Evolutionary conservation across 306 rosid species (phyloP), one percentile per base, ranked within the genome.

Genomic region (Elaeagnus macrophylla): DNA sequence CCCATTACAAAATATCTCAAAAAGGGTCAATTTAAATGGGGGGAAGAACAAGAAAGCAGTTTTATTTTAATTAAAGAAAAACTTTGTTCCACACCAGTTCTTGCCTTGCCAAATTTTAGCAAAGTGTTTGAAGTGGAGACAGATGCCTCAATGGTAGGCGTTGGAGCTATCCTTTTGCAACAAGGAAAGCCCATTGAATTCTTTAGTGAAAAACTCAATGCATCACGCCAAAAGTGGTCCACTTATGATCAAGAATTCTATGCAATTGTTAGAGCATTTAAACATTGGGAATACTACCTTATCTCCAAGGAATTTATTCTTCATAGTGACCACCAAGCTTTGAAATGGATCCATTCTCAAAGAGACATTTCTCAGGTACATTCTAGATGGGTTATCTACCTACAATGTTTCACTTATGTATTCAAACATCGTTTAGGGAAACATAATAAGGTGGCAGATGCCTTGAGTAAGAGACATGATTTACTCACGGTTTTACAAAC

Each of bases 191-290:
- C 57, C 1, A 6, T 36, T 32, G 39, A 35, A 1, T 53, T 53
- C 4, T 53, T 36, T 6, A 53, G 25, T 57, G 39, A 57, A 19
- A 57, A 42, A 2, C 25, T 59, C 14, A 12, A 32, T 35, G 37
- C n/a, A n/a, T n/a, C n/a, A n/a, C n/a, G n/a, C n/a, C 10, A 17
- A 1, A 45, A 37, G 10, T 59, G 32, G 16, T 45, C 44, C 0
- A 59, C 53, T 0, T 46, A 45, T 59, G 64, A 59, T 6, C 39
- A 54, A 46, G 32, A 59, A 6, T 44, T 59, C 0, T 45, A n/a
- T 59, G 64, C 11, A 1, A 32, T 59, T 5, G 0, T 59, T 7
- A 1, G 35, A n/a, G 20, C 42, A 10, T 12, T 44, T 7, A 19
- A 44, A 10, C 41, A 58, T 20, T 58, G 32, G 52, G 11, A 10